phyloP scores from a whole-genome alignment of 2,329 filamentous ascomycete species.

The Huntiella bhutanensis region DNA sequence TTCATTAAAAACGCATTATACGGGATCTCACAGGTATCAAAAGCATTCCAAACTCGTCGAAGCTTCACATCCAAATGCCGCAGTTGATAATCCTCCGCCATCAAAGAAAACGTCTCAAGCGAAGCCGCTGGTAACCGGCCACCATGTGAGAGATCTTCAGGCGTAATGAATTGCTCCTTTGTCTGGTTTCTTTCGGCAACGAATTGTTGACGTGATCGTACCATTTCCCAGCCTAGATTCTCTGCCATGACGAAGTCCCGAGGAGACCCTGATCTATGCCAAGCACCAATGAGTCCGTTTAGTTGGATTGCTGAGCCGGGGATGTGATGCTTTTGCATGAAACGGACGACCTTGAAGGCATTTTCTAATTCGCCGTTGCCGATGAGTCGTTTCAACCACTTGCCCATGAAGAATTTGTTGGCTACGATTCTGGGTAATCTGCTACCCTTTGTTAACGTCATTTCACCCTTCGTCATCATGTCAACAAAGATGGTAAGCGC shows the following conservation, averaged over 20 bases:
- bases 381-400: slow-evolving; percentile 74
- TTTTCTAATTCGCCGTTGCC: slow-evolving; percentile 51
- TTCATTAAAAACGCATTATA: slow-evolving; percentile 64
- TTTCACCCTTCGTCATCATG: slow-evolving; percentile 55
- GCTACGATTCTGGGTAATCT: slow-evolving; percentile 29
- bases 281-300: slow-evolving; percentile 66
- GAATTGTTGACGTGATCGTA: slow-evolving; percentile 45
- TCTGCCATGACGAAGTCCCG: slow-evolving; percentile 43
- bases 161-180: background rate
- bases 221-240: slow-evolving; percentile 56
- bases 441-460: slow-evolving; percentile 25
- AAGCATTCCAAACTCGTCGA: slow-evolving; percentile 40
- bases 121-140: slow-evolving; percentile 37
- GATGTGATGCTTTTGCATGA: slow-evolving; percentile 54
- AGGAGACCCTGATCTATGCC: slow-evolving; percentile 44
- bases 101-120: slow-evolving; percentile 58
- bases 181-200: slow-evolving; percentile 28
- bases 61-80: slow-evolving; percentile 39
- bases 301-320: slow-evolving; percentile 54
- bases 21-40: slow-evolving; percentile 42
- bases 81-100: slow-evolving; percentile 52
- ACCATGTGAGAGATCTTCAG: background rate
- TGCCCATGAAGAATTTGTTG: slow-evolving; percentile 71
- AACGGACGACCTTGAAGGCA: slow-evolving; percentile 50
- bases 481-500: slow-evolving; percentile 67